These are phyloP conservation scores for Candida ficus DNA, from an alignment of 805 yeast genomes.

Conservation along the genomic window DNA sequence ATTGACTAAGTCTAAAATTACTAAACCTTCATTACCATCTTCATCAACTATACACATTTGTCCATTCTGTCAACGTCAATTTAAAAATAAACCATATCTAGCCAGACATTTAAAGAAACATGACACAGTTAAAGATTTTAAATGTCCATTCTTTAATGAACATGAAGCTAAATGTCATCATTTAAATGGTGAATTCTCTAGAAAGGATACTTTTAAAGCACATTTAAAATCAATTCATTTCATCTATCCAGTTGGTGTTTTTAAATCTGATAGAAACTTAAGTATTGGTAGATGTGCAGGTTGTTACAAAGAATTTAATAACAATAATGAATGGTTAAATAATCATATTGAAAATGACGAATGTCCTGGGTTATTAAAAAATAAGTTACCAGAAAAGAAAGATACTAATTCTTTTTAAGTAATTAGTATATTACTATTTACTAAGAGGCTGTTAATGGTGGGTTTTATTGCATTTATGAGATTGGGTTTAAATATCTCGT, in stretches of 20 bases:
- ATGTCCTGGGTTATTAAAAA: slow-evolving; percentile 33
- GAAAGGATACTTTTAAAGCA: slow-evolving; percentile 78
- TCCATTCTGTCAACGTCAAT: slow-evolving; percentile 62
- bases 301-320: slow-evolving; percentile 52
- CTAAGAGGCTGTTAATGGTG: too few relatives aligned
- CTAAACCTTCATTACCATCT: slow-evolving; percentile 11
- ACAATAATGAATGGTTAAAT: slow-evolving; percentile 64
- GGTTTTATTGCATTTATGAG: too few relatives aligned
- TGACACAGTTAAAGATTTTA: slow-evolving; percentile 67
- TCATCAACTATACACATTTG: slow-evolving; percentile 35
- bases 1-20: not conserved
- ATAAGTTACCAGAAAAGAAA: not conserved
- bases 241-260: slow-evolving; percentile 67
- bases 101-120: slow-evolving; percentile 84
- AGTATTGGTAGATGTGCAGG: slow-evolving; percentile 64
- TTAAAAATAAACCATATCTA: slow-evolving; percentile 73
- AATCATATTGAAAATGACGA: slow-evolving; percentile 57
- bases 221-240: slow-evolving; percentile 77
- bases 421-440: too few relatives aligned
- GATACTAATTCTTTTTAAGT: too few relatives aligned
- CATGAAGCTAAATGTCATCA: slow-evolving; percentile 46
- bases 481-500: too few relatives aligned
- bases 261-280: slow-evolving; percentile 54
- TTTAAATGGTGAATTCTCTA: slow-evolving; percentile 63
- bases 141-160: slow-evolving; percentile 63